Evolutionary conservation across 305 asterid species (phyloP).

Genomic region (Fraxinus sp.): DNA sequence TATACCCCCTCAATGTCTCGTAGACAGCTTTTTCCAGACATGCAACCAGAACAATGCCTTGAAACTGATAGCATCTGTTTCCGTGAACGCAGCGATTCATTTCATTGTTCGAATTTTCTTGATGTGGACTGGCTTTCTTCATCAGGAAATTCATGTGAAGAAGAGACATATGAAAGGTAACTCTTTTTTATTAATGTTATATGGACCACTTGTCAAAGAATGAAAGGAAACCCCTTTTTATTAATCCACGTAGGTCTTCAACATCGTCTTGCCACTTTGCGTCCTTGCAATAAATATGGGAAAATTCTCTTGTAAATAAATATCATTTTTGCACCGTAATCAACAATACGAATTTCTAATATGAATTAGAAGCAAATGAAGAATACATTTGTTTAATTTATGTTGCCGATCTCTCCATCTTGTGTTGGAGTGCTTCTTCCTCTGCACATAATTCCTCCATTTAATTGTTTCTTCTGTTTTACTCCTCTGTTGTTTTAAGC

Average conservation of each 20-base stretch:
- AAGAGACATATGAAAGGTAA: slow-evolving; percentile 74
- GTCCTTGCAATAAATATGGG: not conserved
- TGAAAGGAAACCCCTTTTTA: not conserved
- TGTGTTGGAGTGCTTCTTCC: not conserved
- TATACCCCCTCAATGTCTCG: slow-evolving; percentile 59
- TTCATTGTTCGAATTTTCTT: slow-evolving; percentile 71
- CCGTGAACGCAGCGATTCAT: slow-evolving; percentile 50
- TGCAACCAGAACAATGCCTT: slow-evolving; percentile 39
- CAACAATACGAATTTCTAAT: not conserved
- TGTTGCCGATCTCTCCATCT: not conserved
- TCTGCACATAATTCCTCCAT: not conserved
- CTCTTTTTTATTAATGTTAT: slow-evolving; percentile 1
- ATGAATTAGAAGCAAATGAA: not conserved
- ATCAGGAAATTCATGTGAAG: slow-evolving; percentile 85
- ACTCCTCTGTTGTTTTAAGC: not conserved
- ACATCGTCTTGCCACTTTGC: not conserved
- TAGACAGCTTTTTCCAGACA: slow-evolving; percentile 48
- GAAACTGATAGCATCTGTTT: slow-evolving; percentile 44
- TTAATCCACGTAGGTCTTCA: not conserved
- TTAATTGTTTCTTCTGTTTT: not conserved
- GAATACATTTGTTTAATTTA: not conserved
- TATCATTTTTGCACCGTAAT: not conserved
- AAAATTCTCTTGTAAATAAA: not conserved
- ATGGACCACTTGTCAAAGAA: not conserved
- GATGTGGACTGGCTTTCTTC: slow-evolving; percentile 82